Conservation (phyloP, 2,329 filamentous ascomycete genomes). For the Teratosphaeria destructans region DNA sequence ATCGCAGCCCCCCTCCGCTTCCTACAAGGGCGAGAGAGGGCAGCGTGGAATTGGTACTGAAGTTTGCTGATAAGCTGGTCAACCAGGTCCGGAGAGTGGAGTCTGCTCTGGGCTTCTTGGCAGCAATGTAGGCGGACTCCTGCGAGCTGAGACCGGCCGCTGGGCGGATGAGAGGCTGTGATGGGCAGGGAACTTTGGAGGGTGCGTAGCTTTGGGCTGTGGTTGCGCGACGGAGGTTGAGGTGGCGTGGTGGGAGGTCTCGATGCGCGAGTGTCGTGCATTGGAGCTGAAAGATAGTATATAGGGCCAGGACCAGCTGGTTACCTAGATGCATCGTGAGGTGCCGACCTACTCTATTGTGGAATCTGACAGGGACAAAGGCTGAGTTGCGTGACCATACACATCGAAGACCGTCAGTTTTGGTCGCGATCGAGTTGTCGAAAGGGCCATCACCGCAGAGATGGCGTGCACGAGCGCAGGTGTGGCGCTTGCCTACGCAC, state of each 20-base stretch:
- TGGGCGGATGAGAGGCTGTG: background rate
- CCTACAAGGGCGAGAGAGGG: slow-evolving; percentile 31
- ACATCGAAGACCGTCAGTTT: background rate
- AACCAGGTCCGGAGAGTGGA: slow-evolving; percentile 28
- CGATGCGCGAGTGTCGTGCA: background rate
- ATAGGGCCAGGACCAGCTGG: background rate
- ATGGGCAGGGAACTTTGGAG: background rate
- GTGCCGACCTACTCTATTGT: background rate
- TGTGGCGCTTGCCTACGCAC: background rate
- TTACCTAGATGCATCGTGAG: background rate
- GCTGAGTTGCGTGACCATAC: background rate
- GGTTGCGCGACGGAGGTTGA: background rate
- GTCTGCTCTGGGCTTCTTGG: slow-evolving; percentile 25
- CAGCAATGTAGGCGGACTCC: background rate
- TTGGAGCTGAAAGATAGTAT: background rate
- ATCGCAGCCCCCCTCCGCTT: slow-evolving; percentile 31
- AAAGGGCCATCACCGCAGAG: background rate
- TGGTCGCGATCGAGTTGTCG: background rate
- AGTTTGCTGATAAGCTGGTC: slow-evolving; percentile 19
- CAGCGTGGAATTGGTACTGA: slow-evolving; percentile 13
- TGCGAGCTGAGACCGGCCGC: background rate
- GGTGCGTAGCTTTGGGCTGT: background rate
- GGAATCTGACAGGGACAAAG: background rate
- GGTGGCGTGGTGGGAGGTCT: background rate
- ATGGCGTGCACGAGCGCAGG: background rate